These are phyloP conservation scores for Heliamphora pulchella DNA, from an alignment of 179 eudicot species.

Conservation along the genomic window DNA sequence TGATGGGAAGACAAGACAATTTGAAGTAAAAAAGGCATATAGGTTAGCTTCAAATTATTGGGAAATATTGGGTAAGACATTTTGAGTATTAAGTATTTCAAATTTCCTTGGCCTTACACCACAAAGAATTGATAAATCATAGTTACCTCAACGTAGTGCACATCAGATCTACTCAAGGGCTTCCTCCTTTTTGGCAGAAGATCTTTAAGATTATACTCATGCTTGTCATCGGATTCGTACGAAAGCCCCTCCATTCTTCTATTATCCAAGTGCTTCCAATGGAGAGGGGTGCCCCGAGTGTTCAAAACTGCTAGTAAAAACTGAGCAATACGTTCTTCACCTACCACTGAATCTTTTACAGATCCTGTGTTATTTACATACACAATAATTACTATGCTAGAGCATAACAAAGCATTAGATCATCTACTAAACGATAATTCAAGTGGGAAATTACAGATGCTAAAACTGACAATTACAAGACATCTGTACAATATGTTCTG, in stretches of 20 bases:
- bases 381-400: neutral
- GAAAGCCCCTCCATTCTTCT: conserved; percentile 30
- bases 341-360: conserved; percentile 91
- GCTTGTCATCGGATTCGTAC: conserved; percentile 28
- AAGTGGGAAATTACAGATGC: neutral
- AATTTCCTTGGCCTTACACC: neutral
- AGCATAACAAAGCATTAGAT: neutral
- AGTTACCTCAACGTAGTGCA: conserved; percentile 70
- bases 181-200: conserved; percentile 60
- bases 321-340: conserved; percentile 97
- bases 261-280: conserved; percentile 51
- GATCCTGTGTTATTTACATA: conserved; percentile 43
- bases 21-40: neutral
- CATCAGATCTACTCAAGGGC: conserved; percentile 48
- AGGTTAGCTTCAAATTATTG: neutral
- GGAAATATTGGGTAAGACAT: neutral
- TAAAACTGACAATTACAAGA: neutral
- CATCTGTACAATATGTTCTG: neutral
- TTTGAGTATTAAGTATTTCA: neutral
- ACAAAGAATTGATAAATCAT: neutral
- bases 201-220: conserved; percentile 50
- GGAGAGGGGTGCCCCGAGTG: conserved; percentile 79
- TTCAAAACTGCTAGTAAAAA: conserved; percentile 77
- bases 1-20: neutral
- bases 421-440: neutral